Evolutionary conservation across 148 eudicot genomes (phyloP).

Genomic region (Arbutus unedo): DNA sequence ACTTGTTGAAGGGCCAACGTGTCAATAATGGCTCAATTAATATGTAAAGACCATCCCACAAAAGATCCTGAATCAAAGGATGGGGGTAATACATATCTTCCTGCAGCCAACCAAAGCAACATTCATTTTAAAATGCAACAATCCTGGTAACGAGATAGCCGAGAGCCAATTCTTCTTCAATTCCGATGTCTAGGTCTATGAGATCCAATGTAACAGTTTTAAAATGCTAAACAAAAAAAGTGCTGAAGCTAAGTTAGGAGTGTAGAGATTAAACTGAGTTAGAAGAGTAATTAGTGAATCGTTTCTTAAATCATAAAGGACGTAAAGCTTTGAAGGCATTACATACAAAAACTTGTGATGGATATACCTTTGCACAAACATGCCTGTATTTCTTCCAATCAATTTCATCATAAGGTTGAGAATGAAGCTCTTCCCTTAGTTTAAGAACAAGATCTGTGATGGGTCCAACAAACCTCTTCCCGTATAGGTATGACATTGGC

Average conservation of each 20-base stretch:
- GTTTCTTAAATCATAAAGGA: background rate
- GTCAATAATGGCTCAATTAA: constrained; percentile 17
- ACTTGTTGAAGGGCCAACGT: constrained; percentile 21
- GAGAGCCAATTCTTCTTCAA: background rate
- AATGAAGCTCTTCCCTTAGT: constrained; percentile 38
- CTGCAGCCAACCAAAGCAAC: background rate
- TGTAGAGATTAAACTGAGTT: too few relatives aligned
- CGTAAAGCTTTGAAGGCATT: background rate
- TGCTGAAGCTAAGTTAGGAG: background rate
- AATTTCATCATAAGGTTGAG: constrained; percentile 30
- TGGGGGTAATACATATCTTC: constrained; percentile 19
- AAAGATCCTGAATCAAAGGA: constrained; percentile 15
- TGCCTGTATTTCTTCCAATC: constrained; percentile 34
- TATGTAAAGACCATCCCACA: constrained; percentile 23
- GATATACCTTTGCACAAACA: constrained; percentile 33
- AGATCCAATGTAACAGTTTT: background rate
- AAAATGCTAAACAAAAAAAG: background rate
- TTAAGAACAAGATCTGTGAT: constrained; percentile 30
- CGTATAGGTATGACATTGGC: constrained; percentile 48
- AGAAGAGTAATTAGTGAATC: too few relatives aligned
- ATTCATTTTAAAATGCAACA: background rate
- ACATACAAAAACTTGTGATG: background rate
- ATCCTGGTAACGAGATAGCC: background rate
- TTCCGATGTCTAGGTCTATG: background rate
- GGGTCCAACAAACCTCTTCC: constrained; percentile 41